Evolutionary conservation across 805 yeast genomes (phyloP), one percentile per base, ranked within the genome.

Genomic region (Saturnispora dispora): DNA sequence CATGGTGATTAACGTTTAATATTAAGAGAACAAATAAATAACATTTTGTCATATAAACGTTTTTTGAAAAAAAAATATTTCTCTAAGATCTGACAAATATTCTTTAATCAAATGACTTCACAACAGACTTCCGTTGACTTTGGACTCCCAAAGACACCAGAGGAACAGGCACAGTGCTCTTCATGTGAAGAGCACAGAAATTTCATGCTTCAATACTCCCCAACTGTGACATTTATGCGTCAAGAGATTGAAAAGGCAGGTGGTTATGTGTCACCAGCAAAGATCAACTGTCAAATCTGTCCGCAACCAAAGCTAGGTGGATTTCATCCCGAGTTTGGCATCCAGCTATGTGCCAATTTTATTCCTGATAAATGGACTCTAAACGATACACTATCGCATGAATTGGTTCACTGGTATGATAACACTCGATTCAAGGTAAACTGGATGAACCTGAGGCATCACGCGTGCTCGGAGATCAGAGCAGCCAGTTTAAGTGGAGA

Each of bases 381-480:
- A 52, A 97, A 91, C 63, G 98, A 93, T 61, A 87, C 95, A 0
- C 69, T 93, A 55, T 77, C 97, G 2, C 99, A 93, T 64, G 99
- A 93, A 63, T 73, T 93, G 65, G 81, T 93, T 33, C 99, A 93
- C 67, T 93, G 89, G 55, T 93, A 88, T 67, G 99, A 93, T 68
- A 83, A 89, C 62, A 72, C 87, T 57, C 84, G 88, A 65, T 93
- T 93, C 72, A 73, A 88, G 50, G 89, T 93, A 2, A 88, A 93
- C 66, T 85, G 96, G 85, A 62, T 75, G 51, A 80, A 91, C 66
- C 71, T 93, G 62, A 79, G 81, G 61, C 99, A 93, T 63, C 98
- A 91, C 64, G 99, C 99, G 0, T 93, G 99, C 66, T 83, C 97
- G 1, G 99, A 93, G 66, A 88, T 93, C 48, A 75, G 99, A 53